Percentiles rank a stretch among this genome's conserved stretches.
These are phyloP conservation scores for Myriosclerotinia scirpicola DNA, from an alignment of 2,329 filamentous ascomycete genomes.

Conservation along the genomic window DNA sequence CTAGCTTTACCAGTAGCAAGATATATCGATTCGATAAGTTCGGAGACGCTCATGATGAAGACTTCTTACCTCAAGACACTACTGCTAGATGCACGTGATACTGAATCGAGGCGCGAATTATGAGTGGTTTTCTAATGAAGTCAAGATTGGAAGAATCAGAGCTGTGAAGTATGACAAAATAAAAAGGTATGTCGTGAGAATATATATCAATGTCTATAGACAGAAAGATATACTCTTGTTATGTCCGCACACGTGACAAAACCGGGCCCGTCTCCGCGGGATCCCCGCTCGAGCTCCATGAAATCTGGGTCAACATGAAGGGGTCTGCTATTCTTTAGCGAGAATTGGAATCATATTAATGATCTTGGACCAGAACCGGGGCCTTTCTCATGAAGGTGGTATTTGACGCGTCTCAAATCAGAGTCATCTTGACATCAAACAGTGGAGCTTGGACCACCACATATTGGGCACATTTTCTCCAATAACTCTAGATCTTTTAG, in stretches of 20 bases:
- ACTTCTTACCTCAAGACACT: too few species aligned
- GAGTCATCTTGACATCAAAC: neutral
- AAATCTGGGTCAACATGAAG: neutral
- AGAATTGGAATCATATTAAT: too few species aligned
- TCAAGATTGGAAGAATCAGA: neutral
- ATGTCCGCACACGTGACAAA: neutral
- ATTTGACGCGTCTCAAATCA: neutral
- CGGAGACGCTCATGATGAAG: neutral
- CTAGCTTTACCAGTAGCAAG: neutral
- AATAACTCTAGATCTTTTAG: too few species aligned
- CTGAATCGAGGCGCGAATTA: too few species aligned
- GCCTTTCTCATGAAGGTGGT: neutral
- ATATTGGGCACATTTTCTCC: too few species aligned
- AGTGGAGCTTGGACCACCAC: neutral
- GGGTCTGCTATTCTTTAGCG: neutral
- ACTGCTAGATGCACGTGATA: neutral
- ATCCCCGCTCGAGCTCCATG: neutral
- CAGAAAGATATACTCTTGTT: neutral
- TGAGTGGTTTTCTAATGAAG: neutral
- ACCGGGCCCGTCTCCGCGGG: neutral
- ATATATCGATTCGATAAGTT: slow-evolving; percentile 18
- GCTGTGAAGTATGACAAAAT: too few species aligned
- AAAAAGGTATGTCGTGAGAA: neutral
- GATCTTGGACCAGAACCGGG: neutral
- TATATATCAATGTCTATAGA: neutral